These are phyloP conservation scores for Pseudopithomyces chartarum DNA, from an alignment of 2,329 filamentous ascomycete genomes.

Conservation along the genomic window DNA sequence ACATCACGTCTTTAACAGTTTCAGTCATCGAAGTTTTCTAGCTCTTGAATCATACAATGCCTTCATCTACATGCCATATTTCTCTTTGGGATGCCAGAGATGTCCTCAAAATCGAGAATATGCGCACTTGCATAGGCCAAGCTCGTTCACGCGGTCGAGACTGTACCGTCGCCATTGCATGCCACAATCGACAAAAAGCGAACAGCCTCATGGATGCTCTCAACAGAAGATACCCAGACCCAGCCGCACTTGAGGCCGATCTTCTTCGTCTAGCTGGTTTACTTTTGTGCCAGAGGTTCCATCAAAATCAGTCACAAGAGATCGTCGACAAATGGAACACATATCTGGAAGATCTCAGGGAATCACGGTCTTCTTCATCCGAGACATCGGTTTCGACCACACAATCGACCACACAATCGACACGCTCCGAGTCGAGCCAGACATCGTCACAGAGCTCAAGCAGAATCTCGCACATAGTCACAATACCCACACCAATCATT, in stretches of 20 bases:
- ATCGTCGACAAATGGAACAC: constrained; percentile 9
- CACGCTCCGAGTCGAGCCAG: too few relatives aligned
- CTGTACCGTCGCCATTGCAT: constrained; percentile 10
- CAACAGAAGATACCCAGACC: constrained; percentile 9
- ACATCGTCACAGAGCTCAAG: too few relatives aligned
- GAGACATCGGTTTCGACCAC: too few relatives aligned
- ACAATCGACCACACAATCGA: too few relatives aligned
- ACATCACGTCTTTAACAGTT: background rate
- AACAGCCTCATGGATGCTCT: constrained; percentile 9
- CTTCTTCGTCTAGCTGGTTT: constrained; percentile 14
- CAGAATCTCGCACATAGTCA: too few relatives aligned
- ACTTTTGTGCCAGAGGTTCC: constrained; percentile 11
- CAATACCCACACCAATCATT: too few relatives aligned
- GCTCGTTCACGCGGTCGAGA: constrained; percentile 14
- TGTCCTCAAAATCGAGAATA: constrained; percentile 14
- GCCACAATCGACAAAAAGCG: background rate
- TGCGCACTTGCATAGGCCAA: constrained; percentile 16
- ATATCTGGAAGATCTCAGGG: background rate
- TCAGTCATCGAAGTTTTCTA: background rate
- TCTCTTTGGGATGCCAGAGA: constrained; percentile 12
- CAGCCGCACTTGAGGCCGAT: constrained; percentile 7
- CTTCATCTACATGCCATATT: background rate
- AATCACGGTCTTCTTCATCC: too few relatives aligned
- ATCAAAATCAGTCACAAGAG: constrained; percentile 2
- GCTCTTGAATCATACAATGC: background rate